phyloP scores from a whole-genome alignment of 495 filamentous ascomycete genomes.

The Penicillium arizonense region DNA sequence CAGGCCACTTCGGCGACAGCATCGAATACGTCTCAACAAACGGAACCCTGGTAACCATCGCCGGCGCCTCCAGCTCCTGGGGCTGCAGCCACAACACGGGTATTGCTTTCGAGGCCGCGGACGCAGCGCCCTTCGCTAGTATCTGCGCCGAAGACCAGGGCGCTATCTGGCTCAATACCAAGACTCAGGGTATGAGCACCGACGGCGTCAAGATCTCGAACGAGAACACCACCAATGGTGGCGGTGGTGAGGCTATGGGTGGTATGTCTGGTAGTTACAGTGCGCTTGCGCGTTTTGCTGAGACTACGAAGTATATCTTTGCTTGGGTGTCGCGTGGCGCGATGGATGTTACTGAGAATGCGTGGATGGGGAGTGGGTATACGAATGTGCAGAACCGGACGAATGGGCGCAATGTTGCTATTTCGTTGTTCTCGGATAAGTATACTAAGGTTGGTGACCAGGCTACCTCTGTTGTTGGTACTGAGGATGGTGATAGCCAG shows the following conservation, averaged over 20 bases:
- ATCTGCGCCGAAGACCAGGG: conserved; percentile 57
- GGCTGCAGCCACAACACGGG: conserved; percentile 61
- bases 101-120: conserved; percentile 54
- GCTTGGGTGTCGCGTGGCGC: conserved; percentile 53
- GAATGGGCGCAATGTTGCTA: conserved; percentile 51
- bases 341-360: conserved; percentile 44
- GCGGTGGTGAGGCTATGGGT: conserved; percentile 52
- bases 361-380: conserved; percentile 52
- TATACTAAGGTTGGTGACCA: conserved; percentile 44
- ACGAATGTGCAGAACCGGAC: conserved; percentile 45
- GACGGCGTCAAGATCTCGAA: conserved; percentile 53
- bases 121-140: conserved; percentile 48
- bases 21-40: conserved; percentile 49
- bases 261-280: conserved; percentile 56
- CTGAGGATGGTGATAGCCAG: conserved; percentile 48
- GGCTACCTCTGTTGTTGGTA: conserved; percentile 47
- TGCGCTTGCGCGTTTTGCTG: conserved; percentile 43
- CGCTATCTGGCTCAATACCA: conserved; percentile 57
- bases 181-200: conserved; percentile 47
- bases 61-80: conserved; percentile 47
- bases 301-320: conserved; percentile 47
- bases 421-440: conserved; percentile 47
- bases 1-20: conserved; percentile 54
- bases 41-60: conserved; percentile 41
- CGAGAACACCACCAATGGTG: conserved; percentile 55